These are phyloP conservation scores for Lachancea mirantina DNA, from an alignment of 805 yeast genomes.

Conservation along the genomic window DNA sequence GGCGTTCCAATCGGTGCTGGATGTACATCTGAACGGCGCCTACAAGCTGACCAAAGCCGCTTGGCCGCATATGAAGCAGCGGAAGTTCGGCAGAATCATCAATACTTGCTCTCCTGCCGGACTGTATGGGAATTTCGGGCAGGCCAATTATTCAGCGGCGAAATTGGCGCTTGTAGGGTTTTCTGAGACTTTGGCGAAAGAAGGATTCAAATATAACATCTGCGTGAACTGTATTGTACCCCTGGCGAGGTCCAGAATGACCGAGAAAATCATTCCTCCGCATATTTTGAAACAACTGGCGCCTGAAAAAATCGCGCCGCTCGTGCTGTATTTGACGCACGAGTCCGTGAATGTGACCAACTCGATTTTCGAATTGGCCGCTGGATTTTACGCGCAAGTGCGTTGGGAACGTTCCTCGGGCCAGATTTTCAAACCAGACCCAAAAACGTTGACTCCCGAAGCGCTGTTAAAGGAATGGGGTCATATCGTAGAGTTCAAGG, in stretches of 20 bases:
- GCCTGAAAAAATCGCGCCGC: conserved; percentile 89
- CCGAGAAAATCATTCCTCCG: conserved; percentile 82
- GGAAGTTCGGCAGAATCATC: conserved; percentile 79
- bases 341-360: conserved; percentile 57
- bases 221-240: conserved; percentile 86
- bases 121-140: conserved; percentile 93
- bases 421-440: conserved; percentile 69
- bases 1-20: conserved; percentile 71
- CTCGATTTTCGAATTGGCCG: conserved; percentile 86
- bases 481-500: conserved; percentile 56
- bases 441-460: conserved; percentile 69
- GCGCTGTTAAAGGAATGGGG: conserved; percentile 63
- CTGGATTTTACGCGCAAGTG: conserved; percentile 85
- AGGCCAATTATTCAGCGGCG: conserved; percentile 91
- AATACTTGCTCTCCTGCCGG: conserved; percentile 99
- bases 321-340: conserved; percentile 74
- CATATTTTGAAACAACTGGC: conserved; percentile 71
- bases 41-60: conserved; percentile 80
- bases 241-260: conserved; percentile 92
- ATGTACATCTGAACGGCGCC: conserved; percentile 88
- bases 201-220: conserved; percentile 81
- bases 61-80: conserved; percentile 83
- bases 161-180: conserved; percentile 85
- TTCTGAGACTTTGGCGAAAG: conserved; percentile 91
- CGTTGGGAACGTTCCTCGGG: conserved; percentile 95